Percentiles rank a stretch among this genome's conserved stretches.
phyloP scores from a whole-genome alignment of 345 rosid species.

The Gynandropsis gynandra region DNA sequence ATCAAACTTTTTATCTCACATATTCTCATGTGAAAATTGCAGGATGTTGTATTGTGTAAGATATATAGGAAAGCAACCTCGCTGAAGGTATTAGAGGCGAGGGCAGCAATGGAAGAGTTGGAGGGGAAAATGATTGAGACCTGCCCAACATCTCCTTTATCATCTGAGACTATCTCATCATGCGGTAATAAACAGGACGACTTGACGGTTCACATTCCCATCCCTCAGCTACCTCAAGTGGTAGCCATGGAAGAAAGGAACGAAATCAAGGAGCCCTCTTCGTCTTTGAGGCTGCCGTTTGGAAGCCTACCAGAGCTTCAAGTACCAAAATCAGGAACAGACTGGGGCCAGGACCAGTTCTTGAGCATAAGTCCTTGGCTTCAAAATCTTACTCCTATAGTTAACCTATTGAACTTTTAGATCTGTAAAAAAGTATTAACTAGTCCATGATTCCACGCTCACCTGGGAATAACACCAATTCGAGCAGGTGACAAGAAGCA shows the following conservation, averaged over 20 bases:
- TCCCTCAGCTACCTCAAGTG: slow-evolving; percentile 15
- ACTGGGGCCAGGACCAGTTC: slow-evolving; percentile 63
- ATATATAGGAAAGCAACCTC: slow-evolving; percentile 91
- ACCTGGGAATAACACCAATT: too few species aligned
- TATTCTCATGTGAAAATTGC: slow-evolving; percentile 13
- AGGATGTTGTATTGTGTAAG: slow-evolving; percentile 93
- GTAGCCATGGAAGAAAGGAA: slow-evolving; percentile 30
- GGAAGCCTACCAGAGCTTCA: slow-evolving; percentile 63
- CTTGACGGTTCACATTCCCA: slow-evolving; percentile 12
- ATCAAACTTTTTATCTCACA: not conserved
- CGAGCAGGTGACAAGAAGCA: too few species aligned
- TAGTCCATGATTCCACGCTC: too few species aligned
- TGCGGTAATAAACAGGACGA: slow-evolving; percentile 39
- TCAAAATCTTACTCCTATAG: slow-evolving; percentile 45
- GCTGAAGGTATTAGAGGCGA: slow-evolving; percentile 72
- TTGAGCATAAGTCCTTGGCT: slow-evolving; percentile 84
- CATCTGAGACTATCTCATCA: slow-evolving; percentile 34
- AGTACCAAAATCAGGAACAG: slow-evolving; percentile 47
- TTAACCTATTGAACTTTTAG: slow-evolving; percentile 52
- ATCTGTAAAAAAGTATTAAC: not conserved
- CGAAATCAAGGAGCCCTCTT: slow-evolving; percentile 17
- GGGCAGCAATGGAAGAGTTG: slow-evolving; percentile 55
- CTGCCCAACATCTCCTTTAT: slow-evolving; percentile 39
- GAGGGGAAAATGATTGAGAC: slow-evolving; percentile 26
- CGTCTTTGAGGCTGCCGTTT: slow-evolving; percentile 38